Base-by-base conservation (phyloP, 306 rosid species). In the Neltuma alba region DNA sequence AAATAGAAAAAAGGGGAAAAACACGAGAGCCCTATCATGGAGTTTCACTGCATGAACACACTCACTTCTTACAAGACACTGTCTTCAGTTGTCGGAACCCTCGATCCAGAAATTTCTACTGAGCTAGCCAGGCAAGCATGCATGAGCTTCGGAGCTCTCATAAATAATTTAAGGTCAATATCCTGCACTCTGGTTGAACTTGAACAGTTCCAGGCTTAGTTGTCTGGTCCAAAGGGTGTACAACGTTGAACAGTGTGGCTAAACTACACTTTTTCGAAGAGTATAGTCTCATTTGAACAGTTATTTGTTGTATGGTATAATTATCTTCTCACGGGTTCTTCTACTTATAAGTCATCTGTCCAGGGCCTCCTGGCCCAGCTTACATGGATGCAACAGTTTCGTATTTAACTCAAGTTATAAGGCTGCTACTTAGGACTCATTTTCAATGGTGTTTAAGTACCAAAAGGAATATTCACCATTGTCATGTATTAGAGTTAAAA, bases 131-230 rank as follows among this genome's bases (percentile, higher is more conserved):
- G 27, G 10, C 13, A 7, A 1, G 5, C 40, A 44, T 16, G 42
- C 54, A 42, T 42, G 9, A 16, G 40, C 41, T 58, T 7, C 1
- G 60, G 70, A 61, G 55, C 60, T 74, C 82, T 83, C 82, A 65
- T 80, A 66, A 80, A 76, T 84, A 82, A 80, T 80, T 68, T 44
- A 72, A 72, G 82, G 62, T 80, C 85, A 71, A 83, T 75, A 41
- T 67, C 50, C 16, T 76, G 64, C 82, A 16, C 75, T 64, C 63
- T 71, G 50, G 42, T 76, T 45, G 1, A 68, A 47, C 72, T 30
- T 79, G 81, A 74, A 64, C 71, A 78, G 73, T 83, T 75, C 12
- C 18, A 80, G 21, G 18, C 76, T 84, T 55, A 34, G 27, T 64
- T 78, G 4, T 74, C 83, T 70, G 87, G 47, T 80, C 76, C 87